Evolutionary conservation across 2,329 filamentous ascomycete genomes (phyloP), one percentile per base, ranked within the genome.

Genomic region (Fusarium sp.): DNA sequence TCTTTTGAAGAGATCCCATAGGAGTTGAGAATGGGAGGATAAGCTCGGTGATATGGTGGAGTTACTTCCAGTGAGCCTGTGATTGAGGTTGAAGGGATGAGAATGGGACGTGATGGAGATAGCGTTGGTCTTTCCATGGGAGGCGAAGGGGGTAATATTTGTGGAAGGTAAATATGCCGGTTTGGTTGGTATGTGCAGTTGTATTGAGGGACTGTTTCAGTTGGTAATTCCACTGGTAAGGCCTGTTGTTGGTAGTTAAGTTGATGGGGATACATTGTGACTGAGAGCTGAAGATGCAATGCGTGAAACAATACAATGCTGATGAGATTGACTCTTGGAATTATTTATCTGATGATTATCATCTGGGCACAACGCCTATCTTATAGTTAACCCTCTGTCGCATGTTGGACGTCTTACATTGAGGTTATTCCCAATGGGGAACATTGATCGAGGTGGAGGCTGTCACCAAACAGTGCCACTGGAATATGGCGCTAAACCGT

Each of bases 391-490:
- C 9, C 12, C 25, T 23, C 5, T 35, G 58, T 23, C 9, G n/a
- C 33, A 53, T 35, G 11, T 43, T 21, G 10, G 42, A 18, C 33
- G 21, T 5, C 16, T 54, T 30, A 37, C 28, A 33, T 16, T n/a
- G 59, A 69, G 19, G 35, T 65, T 69, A 44, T 71, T 23, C 52
- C 66, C 53, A 35, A 60, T 70, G 11, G 4, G 53, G 67, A 18
- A 5, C 42, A 70, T 70, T 70, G 47, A 43, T 70, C 67, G 67
- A 70, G 60, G 30, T 65, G 46, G 52, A 59, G 21, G 35, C n/a
- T 33, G 13, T 46, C 23, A 30, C 43, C 12, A 19, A 21, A 19
- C 28, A 28, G n/a, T 23, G n/a, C n/a, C 37, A 23, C 30, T 5
- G 6, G 1, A n/a, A 21, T 9, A 5, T 15, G 15, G 11, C 53